Conservation (phyloP, 2,329 filamentous ascomycete genomes). For the Domatiomyces globalis region DNA sequence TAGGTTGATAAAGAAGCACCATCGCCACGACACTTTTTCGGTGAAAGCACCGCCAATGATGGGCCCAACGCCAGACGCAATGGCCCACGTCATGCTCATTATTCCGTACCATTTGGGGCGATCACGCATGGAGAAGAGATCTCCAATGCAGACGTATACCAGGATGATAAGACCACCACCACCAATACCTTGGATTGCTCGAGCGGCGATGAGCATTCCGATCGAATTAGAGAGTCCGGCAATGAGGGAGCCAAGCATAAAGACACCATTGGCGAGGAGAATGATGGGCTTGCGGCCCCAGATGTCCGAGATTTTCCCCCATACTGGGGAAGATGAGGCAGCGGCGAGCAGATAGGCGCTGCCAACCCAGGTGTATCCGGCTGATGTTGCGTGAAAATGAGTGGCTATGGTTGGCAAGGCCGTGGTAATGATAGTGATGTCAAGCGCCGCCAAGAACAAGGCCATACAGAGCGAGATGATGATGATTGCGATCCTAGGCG, state of each 20-base stretch:
- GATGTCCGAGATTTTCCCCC: constrained; percentile 53
- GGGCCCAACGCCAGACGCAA: constrained; percentile 46
- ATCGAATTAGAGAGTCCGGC: constrained; percentile 43
- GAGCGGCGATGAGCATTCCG: constrained; percentile 46
- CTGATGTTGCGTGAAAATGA: constrained; percentile 29
- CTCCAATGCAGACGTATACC: constrained; percentile 49
- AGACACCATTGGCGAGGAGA: constrained; percentile 45
- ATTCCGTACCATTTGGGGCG: constrained; percentile 49
- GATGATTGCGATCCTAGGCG: constrained; percentile 28
- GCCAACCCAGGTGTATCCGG: constrained; percentile 36
- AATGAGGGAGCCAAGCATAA: constrained; percentile 50
- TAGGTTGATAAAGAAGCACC: constrained; percentile 45
- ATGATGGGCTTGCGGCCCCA: constrained; percentile 52
- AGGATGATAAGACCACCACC: constrained; percentile 51
- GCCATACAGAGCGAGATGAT: constrained; percentile 36
- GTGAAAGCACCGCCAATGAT: constrained; percentile 28
- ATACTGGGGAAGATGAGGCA: constrained; percentile 39
- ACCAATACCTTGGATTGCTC: constrained; percentile 48
- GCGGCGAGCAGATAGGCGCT: constrained; percentile 34
- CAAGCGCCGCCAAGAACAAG: constrained; percentile 45
- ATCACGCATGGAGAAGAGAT: constrained; percentile 47
- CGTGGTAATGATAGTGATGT: constrained; percentile 39
- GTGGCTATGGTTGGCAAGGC: constrained; percentile 32
- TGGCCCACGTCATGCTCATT: constrained; percentile 47
- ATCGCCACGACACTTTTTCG: constrained; percentile 25